A percentile compares a stretch with the other conserved stretches of the same genome.
Conservation (phyloP, 208 protist genomes). For the Crithidia mellificae region DNA sequence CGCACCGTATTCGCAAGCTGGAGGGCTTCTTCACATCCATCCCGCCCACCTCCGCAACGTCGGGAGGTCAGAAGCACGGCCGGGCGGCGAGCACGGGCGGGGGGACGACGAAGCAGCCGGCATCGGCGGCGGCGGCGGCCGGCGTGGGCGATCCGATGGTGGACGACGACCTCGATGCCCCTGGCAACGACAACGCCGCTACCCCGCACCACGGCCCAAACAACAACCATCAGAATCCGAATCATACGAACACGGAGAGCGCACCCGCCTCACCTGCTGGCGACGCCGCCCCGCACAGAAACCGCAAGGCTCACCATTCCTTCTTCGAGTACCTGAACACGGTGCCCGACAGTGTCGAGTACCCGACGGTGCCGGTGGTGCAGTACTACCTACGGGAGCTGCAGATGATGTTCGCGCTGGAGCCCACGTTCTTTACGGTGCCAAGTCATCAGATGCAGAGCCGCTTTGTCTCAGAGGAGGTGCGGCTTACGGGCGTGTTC, state of each 20-base stretch:
- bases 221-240: neutral
- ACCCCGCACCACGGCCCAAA: too few relatives aligned
- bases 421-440: slow-evolving; percentile 47
- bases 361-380: slow-evolving; percentile 50
- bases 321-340: slow-evolving; percentile 51
- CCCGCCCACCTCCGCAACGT: neutral
- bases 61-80: neutral
- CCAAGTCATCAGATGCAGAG: slow-evolving; percentile 21
- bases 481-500: slow-evolving; percentile 15
- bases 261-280: neutral
- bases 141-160: slow-evolving; percentile 1
- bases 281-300: neutral
- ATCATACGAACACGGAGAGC: neutral
- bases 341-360: slow-evolving; percentile 43
- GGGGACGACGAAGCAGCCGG: neutral
- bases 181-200: slow-evolving; percentile 1
- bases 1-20: slow-evolving; percentile 37
- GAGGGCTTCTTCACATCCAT: slow-evolving; percentile 30
- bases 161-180: slow-evolving; percentile 9
- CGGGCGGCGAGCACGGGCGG: neutral
- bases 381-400: slow-evolving; percentile 48
- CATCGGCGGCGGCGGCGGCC: slow-evolving; percentile 4
- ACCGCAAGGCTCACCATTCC: slow-evolving; percentile 16
- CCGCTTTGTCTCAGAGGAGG: slow-evolving; percentile 18
- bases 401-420: slow-evolving; percentile 29